These are phyloP conservation scores for Pinus tabuliformis DNA, from an alignment of 75 land plant genomes.

Conservation along the genomic window DNA sequence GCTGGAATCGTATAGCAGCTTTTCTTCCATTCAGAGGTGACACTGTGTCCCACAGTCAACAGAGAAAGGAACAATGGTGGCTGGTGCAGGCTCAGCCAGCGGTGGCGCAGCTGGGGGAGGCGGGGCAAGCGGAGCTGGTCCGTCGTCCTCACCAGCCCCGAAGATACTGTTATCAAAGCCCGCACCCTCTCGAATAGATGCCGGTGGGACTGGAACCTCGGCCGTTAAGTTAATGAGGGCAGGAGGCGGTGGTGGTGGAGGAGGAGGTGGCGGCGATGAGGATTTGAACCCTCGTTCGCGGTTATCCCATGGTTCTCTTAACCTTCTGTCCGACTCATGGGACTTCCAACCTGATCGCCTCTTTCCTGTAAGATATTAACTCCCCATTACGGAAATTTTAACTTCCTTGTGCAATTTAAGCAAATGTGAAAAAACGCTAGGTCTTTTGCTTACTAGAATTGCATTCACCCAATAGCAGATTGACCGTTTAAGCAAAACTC, in stretches of 20 bases:
- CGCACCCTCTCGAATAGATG: conserved; percentile 25
- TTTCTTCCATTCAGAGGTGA: too few species aligned
- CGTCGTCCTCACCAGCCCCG: conserved; percentile 29
- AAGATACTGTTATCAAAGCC: conserved; percentile 90
- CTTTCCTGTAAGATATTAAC: conserved; percentile 48
- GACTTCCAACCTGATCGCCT: conserved; percentile 77
- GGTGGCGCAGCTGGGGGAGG: conserved; percentile 4
- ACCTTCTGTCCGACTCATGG: conserved; percentile 81
- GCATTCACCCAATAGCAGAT: too few species aligned
- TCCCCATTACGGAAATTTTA: not conserved
- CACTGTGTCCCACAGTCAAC: too few species aligned
- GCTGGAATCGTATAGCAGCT: too few species aligned
- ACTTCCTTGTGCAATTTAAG: not conserved
- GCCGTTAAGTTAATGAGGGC: conserved; percentile 40
- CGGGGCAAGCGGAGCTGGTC: conserved; percentile 10
- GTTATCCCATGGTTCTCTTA: conserved; percentile 64
- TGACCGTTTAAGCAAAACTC: too few species aligned
- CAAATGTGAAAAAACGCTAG: too few species aligned
- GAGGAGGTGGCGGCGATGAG: conserved; percentile 32
- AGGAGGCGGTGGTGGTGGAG: conserved; percentile 25
- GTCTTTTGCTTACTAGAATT: too few species aligned
- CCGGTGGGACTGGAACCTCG: conserved; percentile 18
- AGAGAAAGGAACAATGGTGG: not conserved
- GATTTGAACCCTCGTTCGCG: conserved; percentile 33
- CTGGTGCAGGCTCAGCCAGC: conserved; percentile 1